Base-by-base conservation (phyloP, 2,329 filamentous ascomycete species). In the Bipolaris bicolor region DNA sequence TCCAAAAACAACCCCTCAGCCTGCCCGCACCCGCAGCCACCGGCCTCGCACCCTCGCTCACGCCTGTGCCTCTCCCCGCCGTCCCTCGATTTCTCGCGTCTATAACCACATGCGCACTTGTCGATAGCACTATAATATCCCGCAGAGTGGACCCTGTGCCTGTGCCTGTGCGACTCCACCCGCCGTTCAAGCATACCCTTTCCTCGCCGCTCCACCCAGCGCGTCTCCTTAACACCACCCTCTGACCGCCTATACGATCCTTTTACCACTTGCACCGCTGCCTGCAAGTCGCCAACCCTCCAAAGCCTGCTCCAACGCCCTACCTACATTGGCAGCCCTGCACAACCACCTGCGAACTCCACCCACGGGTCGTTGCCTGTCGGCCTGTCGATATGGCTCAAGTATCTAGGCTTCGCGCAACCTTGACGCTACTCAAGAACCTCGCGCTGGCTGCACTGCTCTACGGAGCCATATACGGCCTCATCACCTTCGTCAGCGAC, bases 391-490 rank as follows among this genome's bases (percentile, higher is more conserved):
- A 48, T 63, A 78, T 78, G 76, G 72, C 72, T 22, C 75, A 78
- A 48, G 55, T 59, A 37, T 70, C 70, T 26, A 71, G 69, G 58
- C 50, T 68, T 33, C 65, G 69, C 39, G 68, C 72, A 43, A 70
- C 76, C 55, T 70, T 69, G 56, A 69, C 71, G 16, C 75, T 81
- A 53, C 41, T 80, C 44, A 76, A 78, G 60, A 82, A 82, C 62
- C 63, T 82, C 16, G 57, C 73, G 6, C 69, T 81, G 36, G 80
- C 79, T 22, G 71, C 73, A 22, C 59, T 80, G 11, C 58, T 80
- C 11, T 82, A 82, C 60, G 70, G 66, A 3, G 52, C 73, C 49
- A 75, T 81, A 34, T 80, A 77, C 60, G 76, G 74, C 43, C 66
- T 78, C 29, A 75, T 81, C 49, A 71, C 72, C 52, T 55, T 81